Percentiles rank a stretch among this genome's conserved stretches.
These are phyloP conservation scores for Dalbergia cultrata DNA, from an alignment of 306 rosid species.

Conservation along the genomic window DNA sequence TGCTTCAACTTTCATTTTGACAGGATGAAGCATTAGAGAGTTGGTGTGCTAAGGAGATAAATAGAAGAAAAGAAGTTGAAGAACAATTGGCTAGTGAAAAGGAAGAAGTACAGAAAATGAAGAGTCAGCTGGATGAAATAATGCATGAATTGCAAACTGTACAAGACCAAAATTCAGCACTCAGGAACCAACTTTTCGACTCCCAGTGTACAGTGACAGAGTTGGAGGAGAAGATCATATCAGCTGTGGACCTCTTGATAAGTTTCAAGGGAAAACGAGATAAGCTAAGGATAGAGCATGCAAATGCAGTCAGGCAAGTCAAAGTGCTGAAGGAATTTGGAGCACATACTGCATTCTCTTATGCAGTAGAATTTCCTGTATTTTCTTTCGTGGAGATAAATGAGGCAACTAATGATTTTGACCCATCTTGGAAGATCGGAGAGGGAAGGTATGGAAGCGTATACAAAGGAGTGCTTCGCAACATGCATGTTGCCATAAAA, in stretches of 20 bases:
- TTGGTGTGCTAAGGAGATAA: constrained; percentile 60
- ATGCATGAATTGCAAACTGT: constrained; percentile 57
- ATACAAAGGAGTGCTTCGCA: constrained; percentile 80
- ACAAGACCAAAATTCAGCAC: constrained; percentile 60
- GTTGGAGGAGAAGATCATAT: constrained; percentile 84
- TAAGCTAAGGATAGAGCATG: constrained; percentile 64
- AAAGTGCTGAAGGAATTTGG: constrained; percentile 57
- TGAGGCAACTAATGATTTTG: constrained; percentile 84
- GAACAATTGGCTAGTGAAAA: constrained; percentile 59
- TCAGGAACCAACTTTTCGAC: constrained; percentile 60
- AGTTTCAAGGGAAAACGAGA: constrained; percentile 86
- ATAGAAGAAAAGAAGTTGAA: constrained; percentile 65
- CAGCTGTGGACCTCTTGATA: constrained; percentile 80
- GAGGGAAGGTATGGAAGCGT: constrained; percentile 92
- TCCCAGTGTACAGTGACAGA: constrained; percentile 58
- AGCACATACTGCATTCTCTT: constrained; percentile 51
- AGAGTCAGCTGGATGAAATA: constrained; percentile 56
- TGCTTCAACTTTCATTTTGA: constrained; percentile 47
- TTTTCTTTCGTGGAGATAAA: constrained; percentile 88
- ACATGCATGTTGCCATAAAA: constrained; percentile 87
- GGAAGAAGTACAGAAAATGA: constrained; percentile 61
- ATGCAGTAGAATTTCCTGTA: constrained; percentile 65
- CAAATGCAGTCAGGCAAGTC: constrained; percentile 63
- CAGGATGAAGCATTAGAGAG: constrained; percentile 73
- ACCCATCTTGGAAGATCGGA: constrained; percentile 91